phyloP scores from a whole-genome alignment of 805 yeast species.

The Allodekkera sacchari region DNA sequence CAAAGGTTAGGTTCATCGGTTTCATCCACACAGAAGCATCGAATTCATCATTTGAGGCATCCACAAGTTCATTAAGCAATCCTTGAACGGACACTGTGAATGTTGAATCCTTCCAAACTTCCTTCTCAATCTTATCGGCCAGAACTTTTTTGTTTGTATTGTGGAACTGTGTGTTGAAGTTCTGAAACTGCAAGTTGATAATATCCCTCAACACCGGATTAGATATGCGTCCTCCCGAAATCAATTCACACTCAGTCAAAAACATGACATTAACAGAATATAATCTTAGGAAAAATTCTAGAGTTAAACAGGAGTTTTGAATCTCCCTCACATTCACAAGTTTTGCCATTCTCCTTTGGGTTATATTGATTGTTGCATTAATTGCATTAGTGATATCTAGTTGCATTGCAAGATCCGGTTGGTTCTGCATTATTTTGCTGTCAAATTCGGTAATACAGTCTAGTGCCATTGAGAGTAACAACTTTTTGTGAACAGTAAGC shows the following conservation, averaged over 20 bases:
- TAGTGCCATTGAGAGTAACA: slow-evolving; percentile 63
- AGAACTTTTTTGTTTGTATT: slow-evolving; percentile 39
- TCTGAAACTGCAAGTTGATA: slow-evolving; percentile 56
- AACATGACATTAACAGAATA: slow-evolving; percentile 62
- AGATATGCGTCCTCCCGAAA: slow-evolving; percentile 54
- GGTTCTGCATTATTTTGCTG: slow-evolving; percentile 19
- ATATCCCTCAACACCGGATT: slow-evolving; percentile 58
- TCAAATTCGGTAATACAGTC: slow-evolving; percentile 30
- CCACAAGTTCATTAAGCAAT: slow-evolving; percentile 41
- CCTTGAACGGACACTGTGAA: slow-evolving; percentile 40
- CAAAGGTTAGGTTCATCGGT: slow-evolving; percentile 20
- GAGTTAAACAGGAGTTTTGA: slow-evolving; percentile 48
- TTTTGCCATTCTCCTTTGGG: slow-evolving; percentile 72
- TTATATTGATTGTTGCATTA: slow-evolving; percentile 55
- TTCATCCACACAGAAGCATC: slow-evolving; percentile 44
- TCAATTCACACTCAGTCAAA: slow-evolving; percentile 73
- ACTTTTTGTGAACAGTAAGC: slow-evolving; percentile 68
- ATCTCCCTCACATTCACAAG: slow-evolving; percentile 72
- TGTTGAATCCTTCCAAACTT: slow-evolving; percentile 74
- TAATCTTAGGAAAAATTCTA: slow-evolving; percentile 56
- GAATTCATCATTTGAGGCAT: slow-evolving; percentile 28
- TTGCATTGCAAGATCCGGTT: slow-evolving; percentile 39
- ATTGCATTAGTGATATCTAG: slow-evolving; percentile 63
- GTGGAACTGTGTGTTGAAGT: slow-evolving; percentile 50
- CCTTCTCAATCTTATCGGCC: slow-evolving; percentile 48